A percentile compares a stretch with the other conserved stretches of the same genome.
These are phyloP conservation scores for Cryptosporidium sp. DNA, from an alignment of 169 alveolate species.

Conservation along the genomic window DNA sequence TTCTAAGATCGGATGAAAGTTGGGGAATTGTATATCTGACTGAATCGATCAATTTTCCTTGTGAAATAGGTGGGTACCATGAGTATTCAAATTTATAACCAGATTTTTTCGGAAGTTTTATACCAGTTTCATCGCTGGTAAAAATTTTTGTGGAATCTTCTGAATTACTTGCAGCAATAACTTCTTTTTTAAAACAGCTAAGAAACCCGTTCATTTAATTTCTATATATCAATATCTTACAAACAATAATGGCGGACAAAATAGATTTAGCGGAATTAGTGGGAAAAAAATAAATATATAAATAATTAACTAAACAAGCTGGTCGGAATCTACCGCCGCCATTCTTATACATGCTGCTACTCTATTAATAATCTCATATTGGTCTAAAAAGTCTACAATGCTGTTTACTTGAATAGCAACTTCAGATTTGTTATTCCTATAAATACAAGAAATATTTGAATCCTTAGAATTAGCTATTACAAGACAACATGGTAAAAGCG, in stretches of 20 bases:
- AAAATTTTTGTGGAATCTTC: constrained; percentile 13
- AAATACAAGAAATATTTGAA: constrained; percentile 61
- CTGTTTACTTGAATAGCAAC: constrained; percentile 68
- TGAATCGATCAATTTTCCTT: constrained; percentile 65
- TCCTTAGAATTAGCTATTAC: constrained; percentile 59
- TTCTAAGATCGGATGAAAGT: constrained; percentile 54
- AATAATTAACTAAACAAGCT: not conserved
- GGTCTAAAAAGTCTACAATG: constrained; percentile 65
- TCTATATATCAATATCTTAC: not conserved
- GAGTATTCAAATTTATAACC: not conserved
- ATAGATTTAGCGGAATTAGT: constrained; percentile 3
- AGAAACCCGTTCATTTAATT: constrained; percentile 7
- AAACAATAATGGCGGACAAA: constrained; percentile 27
- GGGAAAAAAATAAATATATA: not conserved
- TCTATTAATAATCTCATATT: constrained; percentile 60
- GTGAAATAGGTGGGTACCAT: constrained; percentile 73
- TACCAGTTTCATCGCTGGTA: constrained; percentile 1
- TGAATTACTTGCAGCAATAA: not conserved
- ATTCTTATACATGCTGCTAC: constrained; percentile 60
- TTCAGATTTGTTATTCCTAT: constrained; percentile 33
- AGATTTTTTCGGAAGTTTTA: not conserved
- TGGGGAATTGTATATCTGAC: constrained; percentile 33
- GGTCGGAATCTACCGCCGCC: not conserved
- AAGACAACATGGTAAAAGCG: constrained; percentile 51
- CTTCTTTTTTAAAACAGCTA: constrained; percentile 22